Conservation (phyloP, 306 rosid genomes). For the Prunus armeniaca region DNA sequence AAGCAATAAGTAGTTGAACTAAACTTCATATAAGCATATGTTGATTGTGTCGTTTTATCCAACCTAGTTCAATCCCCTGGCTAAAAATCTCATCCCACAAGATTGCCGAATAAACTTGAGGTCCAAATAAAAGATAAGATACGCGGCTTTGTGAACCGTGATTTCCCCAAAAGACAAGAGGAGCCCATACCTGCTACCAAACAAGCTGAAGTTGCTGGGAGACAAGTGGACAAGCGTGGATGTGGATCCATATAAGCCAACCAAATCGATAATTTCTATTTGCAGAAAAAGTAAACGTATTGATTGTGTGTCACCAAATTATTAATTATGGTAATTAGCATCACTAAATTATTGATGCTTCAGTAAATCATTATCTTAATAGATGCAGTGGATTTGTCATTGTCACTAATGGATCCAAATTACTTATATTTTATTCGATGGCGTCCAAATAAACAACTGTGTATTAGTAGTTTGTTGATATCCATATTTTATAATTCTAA, state of each 20-base stretch:
- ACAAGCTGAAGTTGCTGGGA: neutral
- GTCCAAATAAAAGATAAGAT: neutral
- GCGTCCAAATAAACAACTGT: constrained; percentile 6
- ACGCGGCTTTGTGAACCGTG: constrained; percentile 7
- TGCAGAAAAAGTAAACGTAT: neutral
- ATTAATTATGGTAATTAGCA: too few relatives aligned
- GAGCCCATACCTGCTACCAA: neutral
- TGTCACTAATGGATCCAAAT: constrained; percentile 3
- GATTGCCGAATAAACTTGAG: neutral
- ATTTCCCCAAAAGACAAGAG: neutral
- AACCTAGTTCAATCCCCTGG: neutral
- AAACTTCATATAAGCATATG: too few relatives aligned
- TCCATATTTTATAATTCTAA: neutral
- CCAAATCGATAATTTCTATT: neutral
- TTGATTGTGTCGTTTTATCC: neutral
- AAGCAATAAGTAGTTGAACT: too few relatives aligned
- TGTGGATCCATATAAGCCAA: neutral
- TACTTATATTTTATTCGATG: neutral
- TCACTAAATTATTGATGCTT: neutral
- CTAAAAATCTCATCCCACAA: neutral
- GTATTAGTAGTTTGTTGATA: neutral
- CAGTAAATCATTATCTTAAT: neutral
- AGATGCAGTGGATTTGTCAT: neutral
- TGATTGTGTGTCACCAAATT: neutral
- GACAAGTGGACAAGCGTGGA: neutral